phyloP scores from a whole-genome alignment of 2,329 filamentous ascomycete species.

The Madurella mycetomatis region DNA sequence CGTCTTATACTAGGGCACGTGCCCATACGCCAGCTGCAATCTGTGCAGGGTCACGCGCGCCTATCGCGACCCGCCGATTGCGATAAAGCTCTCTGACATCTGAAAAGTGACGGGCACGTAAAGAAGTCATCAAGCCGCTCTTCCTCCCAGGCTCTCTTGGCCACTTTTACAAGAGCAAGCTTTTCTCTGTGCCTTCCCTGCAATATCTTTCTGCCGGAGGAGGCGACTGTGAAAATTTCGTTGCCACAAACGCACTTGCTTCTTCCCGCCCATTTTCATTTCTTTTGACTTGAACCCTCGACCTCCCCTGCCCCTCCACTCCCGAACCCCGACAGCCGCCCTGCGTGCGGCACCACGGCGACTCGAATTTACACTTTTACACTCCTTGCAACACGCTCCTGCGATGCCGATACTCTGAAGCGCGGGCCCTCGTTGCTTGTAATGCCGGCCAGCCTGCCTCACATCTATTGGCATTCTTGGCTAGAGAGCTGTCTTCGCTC shows the following conservation, averaged over 20 bases:
- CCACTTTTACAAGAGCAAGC: not conserved
- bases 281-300: not conserved
- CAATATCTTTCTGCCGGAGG: not conserved
- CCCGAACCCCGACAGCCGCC: not conserved
- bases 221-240: not conserved
- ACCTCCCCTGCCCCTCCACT: not conserved
- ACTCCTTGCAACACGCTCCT: not conserved
- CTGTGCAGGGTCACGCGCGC: slow-evolving; percentile 28
- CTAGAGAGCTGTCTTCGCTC: not conserved
- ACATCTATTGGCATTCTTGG: not conserved
- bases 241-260: not conserved
- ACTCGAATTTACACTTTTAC: not conserved
- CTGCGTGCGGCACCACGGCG: not conserved
- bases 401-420: not conserved
- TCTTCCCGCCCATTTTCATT: not conserved
- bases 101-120: slow-evolving; percentile 13
- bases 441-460: not conserved
- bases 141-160: not conserved
- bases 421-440: not conserved
- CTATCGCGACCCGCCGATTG: slow-evolving; percentile 23
- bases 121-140: slow-evolving; percentile 1
- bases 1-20: slow-evolving; percentile 9
- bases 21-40: slow-evolving; percentile 16
- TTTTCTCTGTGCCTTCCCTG: not conserved
- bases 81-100: slow-evolving; percentile 21